Evolutionary conservation across 441 rosid genomes (phyloP).

Genomic region (Gossypium gossypioides): DNA sequence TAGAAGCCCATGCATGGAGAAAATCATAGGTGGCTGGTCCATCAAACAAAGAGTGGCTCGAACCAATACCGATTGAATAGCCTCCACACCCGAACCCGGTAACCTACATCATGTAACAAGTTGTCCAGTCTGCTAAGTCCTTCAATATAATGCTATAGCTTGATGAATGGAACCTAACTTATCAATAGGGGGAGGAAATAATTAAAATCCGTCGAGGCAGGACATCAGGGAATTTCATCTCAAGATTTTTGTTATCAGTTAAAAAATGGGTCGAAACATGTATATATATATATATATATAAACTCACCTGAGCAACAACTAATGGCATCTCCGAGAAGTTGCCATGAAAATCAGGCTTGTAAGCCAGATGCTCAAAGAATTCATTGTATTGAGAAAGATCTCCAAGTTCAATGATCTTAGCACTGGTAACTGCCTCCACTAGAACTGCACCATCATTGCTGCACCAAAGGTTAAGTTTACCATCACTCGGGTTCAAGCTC

Average conservation of each 20-base stretch:
- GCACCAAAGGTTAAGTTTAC: constrained; percentile 49
- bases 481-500: constrained; percentile 29
- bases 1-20: constrained; percentile 44
- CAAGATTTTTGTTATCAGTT: not conserved
- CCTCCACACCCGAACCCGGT: constrained; percentile 67
- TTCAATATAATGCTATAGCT: not conserved
- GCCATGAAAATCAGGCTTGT: constrained; percentile 35
- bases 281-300: too few relatives aligned
- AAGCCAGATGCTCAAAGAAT: constrained; percentile 42
- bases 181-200: not conserved
- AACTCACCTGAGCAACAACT: constrained; percentile 52
- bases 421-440: constrained; percentile 33
- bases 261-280: not conserved
- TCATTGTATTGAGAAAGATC: constrained; percentile 48
- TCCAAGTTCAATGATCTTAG: constrained; percentile 44
- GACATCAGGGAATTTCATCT: not conserved
- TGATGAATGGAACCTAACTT: not conserved
- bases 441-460: constrained; percentile 47
- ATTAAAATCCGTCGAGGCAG: not conserved
- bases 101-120: constrained; percentile 26
- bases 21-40: constrained; percentile 52
- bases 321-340: constrained; percentile 50
- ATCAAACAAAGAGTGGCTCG: constrained; percentile 55
- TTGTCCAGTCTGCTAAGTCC: not conserved
- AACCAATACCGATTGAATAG: constrained; percentile 48